Evolutionary conservation across 208 protist genomes (phyloP).

Genomic region (Trypanosoma mega): DNA sequence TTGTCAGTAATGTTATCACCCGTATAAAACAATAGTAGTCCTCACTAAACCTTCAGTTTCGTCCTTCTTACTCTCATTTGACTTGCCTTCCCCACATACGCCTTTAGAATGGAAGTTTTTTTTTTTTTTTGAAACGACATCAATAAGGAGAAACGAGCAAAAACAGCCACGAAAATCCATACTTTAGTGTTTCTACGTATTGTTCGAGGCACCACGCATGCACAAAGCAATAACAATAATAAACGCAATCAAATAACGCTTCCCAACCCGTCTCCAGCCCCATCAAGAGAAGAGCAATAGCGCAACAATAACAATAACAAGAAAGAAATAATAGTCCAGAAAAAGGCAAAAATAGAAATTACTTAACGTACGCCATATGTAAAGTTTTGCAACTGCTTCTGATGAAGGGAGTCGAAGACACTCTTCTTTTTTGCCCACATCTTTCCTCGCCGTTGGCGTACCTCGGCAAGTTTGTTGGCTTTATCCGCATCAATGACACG

Average conservation of each 20-base stretch:
- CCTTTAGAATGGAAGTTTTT: no score
- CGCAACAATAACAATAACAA: conserved; percentile 7
- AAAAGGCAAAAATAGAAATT: neutral
- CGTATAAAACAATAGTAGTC: no score
- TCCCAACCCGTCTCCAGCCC: no score
- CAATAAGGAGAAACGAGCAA: neutral
- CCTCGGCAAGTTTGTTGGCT: conserved; percentile 70
- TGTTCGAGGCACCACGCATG: neutral
- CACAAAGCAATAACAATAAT: conserved; percentile 3
- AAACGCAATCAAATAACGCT: no score
- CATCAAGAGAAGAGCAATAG: neutral
- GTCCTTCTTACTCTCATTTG: no score
- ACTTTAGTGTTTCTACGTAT: conserved; percentile 1
- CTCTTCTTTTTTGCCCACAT: conserved; percentile 87
- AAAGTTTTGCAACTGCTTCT: conserved; percentile 88
- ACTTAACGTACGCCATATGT: conserved; percentile 70
- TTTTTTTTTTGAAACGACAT: neutral
- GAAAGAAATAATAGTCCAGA: conserved; percentile 18
- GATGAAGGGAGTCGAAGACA: conserved; percentile 80
- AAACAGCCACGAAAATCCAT: conserved; percentile 2
- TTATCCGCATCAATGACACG: conserved; percentile 85
- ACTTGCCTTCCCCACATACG: no score
- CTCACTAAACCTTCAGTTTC: no score
- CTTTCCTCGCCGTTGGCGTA: conserved; percentile 68
- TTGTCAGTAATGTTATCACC: no score